A percentile compares a stretch with the other conserved stretches of the same genome.
Conservation (phyloP, 2,329 filamentous ascomycete genomes). For the Ceratocystis cubensis region DNA sequence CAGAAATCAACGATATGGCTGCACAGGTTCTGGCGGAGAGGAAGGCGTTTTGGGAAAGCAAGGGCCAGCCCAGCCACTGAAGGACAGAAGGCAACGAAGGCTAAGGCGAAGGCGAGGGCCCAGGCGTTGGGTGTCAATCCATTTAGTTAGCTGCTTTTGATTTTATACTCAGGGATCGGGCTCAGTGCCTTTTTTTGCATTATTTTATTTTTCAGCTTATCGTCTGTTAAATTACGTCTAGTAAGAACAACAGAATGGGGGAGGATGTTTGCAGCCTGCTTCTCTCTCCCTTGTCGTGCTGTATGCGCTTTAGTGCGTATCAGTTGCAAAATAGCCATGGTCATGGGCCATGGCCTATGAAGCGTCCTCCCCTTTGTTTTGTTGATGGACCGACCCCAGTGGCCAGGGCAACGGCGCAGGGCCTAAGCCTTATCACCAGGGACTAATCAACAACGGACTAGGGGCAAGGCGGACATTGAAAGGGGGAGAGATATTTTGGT, state of each 20-base stretch:
- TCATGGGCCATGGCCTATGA: neutral
- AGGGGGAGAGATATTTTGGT: neutral
- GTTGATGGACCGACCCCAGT: constrained; percentile 26
- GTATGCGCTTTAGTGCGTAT: neutral
- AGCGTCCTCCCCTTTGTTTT: neutral
- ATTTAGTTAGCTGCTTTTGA: no score
- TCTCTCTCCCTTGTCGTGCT: no score
- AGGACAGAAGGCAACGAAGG: constrained; percentile 23
- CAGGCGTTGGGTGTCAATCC: no score
- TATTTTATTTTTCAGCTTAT: no score
- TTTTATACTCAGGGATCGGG: no score
- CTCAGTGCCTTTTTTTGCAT: no score
- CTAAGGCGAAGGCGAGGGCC: constrained; percentile 29
- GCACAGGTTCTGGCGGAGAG: constrained; percentile 64
- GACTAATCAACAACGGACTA: neutral
- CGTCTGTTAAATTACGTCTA: no score
- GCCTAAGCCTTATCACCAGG: neutral
- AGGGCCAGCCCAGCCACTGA: constrained; percentile 23
- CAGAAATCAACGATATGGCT: constrained; percentile 72
- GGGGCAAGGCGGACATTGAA: neutral
- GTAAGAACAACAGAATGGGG: no score
- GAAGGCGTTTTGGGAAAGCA: constrained; percentile 54
- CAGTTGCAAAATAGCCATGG: neutral
- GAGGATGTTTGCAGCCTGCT: no score
- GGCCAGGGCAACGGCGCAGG: neutral